Evolutionary conservation across 106 monocot species (phyloP).

Genomic region (Narthecium ossifragum): DNA sequence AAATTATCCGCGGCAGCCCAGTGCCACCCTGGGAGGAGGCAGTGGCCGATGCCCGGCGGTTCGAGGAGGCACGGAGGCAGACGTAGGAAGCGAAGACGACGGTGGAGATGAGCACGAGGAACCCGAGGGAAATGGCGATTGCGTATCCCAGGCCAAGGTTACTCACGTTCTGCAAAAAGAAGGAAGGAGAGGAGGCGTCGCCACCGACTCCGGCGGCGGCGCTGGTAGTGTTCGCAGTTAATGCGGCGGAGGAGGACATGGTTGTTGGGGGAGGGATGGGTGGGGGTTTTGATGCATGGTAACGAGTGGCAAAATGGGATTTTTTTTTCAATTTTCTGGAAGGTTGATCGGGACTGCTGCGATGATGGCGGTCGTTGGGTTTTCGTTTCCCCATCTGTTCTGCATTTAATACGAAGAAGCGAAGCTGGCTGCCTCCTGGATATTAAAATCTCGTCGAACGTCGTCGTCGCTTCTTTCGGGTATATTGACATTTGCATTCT

Average conservation of each 20-base stretch:
- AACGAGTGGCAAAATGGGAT: neutral
- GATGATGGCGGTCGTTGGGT: no score
- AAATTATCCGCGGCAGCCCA: constrained; percentile 43
- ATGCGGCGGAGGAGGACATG: constrained; percentile 13
- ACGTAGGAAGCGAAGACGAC: constrained; percentile 51
- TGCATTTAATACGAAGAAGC: constrained; percentile 33
- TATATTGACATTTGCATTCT: no score
- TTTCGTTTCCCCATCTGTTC: constrained; percentile 21
- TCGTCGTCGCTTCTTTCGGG: no score
- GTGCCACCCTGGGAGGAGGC: neutral
- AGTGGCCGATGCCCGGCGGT: constrained; percentile 22
- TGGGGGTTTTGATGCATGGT: constrained; percentile 13
- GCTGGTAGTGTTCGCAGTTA: no score
- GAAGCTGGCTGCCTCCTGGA: no score
- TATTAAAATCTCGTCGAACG: no score
- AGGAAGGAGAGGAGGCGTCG: constrained; percentile 8
- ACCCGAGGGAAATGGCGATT: constrained; percentile 51
- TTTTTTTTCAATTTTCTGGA: neutral
- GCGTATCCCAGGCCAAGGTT: constrained; percentile 54
- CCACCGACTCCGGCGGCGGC: neutral
- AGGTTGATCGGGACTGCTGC: constrained; percentile 31
- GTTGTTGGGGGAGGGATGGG: constrained; percentile 4
- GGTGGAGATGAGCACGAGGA: constrained; percentile 46
- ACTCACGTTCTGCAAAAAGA: constrained; percentile 28
- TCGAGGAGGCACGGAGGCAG: constrained; percentile 38